A percentile compares a stretch with the other conserved stretches of the same genome.
These are phyloP conservation scores for Fusarium napiforme DNA, from an alignment of 2,329 filamentous ascomycete genomes.

Conservation along the genomic window DNA sequence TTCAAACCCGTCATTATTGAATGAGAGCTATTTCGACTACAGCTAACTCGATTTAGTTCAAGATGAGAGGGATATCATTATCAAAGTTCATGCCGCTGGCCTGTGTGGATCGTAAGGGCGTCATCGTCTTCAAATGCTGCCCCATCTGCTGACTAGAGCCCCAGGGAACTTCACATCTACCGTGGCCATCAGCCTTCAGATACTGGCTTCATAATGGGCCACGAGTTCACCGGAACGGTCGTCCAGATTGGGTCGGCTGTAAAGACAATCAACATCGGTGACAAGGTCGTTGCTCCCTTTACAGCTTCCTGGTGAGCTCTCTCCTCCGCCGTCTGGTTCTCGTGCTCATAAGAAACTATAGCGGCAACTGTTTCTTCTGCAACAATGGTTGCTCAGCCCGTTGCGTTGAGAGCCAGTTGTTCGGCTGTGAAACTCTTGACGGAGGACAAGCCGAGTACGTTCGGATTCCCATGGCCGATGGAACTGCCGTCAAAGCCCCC, in stretches of 20 bases:
- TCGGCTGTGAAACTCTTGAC: constrained; percentile 76
- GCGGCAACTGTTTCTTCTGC: constrained; percentile 85
- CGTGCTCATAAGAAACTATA: constrained; percentile 22
- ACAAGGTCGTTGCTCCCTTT: constrained; percentile 85
- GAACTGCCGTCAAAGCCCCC: constrained; percentile 78
- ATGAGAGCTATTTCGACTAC: not conserved
- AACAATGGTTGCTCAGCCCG: constrained; percentile 79
- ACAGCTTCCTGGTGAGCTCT: constrained; percentile 76
- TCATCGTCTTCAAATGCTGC: not conserved
- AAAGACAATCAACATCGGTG: constrained; percentile 75
- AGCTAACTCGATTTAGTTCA: constrained; percentile 60
- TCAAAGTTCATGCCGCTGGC: constrained; percentile 85
- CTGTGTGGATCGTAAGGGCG: constrained; percentile 85
- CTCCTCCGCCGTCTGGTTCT: not conserved
- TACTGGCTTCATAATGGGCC: constrained; percentile 76
- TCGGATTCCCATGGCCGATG: constrained; percentile 82
- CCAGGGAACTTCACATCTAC: constrained; percentile 87
- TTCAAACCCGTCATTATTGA: not conserved
- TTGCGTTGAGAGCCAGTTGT: constrained; percentile 75
- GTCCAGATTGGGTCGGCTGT: constrained; percentile 75
- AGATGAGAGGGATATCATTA: constrained; percentile 78
- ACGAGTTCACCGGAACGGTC: constrained; percentile 86
- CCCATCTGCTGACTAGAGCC: not conserved
- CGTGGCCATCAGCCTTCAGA: constrained; percentile 80
- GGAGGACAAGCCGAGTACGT: constrained; percentile 87